These are phyloP conservation scores for Croton setiger DNA, from an alignment of 441 rosid species.

Conservation along the genomic window DNA sequence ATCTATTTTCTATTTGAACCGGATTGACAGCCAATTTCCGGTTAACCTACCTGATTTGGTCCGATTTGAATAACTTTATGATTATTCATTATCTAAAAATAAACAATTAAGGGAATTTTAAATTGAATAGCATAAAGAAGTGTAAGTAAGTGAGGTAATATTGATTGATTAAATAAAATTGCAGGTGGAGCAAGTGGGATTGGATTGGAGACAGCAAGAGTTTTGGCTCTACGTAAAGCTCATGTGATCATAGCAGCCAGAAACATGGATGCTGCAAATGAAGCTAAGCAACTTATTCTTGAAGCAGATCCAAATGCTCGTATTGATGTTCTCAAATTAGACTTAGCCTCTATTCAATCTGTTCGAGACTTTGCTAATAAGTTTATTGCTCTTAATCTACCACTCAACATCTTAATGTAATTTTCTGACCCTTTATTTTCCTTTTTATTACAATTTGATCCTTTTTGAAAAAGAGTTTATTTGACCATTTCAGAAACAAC, in stretches of 20 bases:
- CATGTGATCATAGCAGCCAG: slow-evolving; percentile 85
- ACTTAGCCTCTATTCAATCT: slow-evolving; percentile 60
- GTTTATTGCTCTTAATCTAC: slow-evolving; percentile 51
- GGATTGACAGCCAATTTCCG: neutral
- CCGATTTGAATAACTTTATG: no score
- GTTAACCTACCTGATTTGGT: neutral
- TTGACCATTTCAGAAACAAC: slow-evolving; percentile 76
- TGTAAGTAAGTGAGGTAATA: neutral
- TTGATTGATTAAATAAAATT: neutral
- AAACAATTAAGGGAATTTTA: neutral
- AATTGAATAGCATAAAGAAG: neutral
- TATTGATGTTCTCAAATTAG: slow-evolving; percentile 54
- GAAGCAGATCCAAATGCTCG: slow-evolving; percentile 31
- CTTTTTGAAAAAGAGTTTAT: no score
- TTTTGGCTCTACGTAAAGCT: slow-evolving; percentile 58
- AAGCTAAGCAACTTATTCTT: slow-evolving; percentile 49
- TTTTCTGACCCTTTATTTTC: slow-evolving; percentile 6
- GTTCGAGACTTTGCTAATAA: slow-evolving; percentile 44
- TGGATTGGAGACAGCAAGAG: slow-evolving; percentile 87
- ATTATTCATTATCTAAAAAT: neutral
- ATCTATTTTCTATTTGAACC: no score
- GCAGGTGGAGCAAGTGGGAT: slow-evolving; percentile 93
- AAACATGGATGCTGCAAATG: slow-evolving; percentile 63
- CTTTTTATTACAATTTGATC: neutral
- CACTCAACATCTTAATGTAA: slow-evolving; percentile 77